A percentile compares a stretch with the other conserved stretches of the same genome.
Conservation (phyloP, 805 yeast genomes). For the Barnettozyma salicaria region DNA sequence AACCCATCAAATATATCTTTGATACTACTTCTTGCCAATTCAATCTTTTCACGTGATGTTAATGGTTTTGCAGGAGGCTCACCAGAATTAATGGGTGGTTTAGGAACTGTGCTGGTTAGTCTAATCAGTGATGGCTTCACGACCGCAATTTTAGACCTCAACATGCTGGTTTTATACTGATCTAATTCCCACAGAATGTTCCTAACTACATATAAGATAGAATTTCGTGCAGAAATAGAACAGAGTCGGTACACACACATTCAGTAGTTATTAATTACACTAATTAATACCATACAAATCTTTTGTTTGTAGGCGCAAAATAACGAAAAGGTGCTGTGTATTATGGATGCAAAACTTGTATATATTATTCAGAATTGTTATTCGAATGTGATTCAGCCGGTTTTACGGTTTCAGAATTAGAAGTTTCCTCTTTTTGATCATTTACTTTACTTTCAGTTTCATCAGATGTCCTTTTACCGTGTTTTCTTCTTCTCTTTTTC, state of each 20-base stretch:
- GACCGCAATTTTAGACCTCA: conserved; percentile 2
- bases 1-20: conserved; percentile 28
- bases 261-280: too few species aligned
- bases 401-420: not conserved
- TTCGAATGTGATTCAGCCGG: too few species aligned
- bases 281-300: too few species aligned
- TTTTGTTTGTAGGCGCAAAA: too few species aligned
- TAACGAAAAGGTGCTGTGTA: too few species aligned
- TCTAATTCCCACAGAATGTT: too few species aligned
- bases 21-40: conserved; percentile 23
- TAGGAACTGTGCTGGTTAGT: conserved; percentile 2
- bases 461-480: conserved; percentile 15
- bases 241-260: too few species aligned
- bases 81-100: not conserved
- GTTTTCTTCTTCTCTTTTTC: conserved; percentile 21
- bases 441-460: conserved; percentile 15
- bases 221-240: too few species aligned
- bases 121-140: not conserved
- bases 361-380: too few species aligned
- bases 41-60: conserved; percentile 20
- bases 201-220: too few species aligned
- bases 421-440: conserved; percentile 3
- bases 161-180: too few species aligned
- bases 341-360: too few species aligned
- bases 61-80: conserved; percentile 7